A percentile compares a stretch with the other conserved stretches of the same genome.
phyloP scores from a whole-genome alignment of 2,329 filamentous ascomycete species.

The Penicillium sp. region DNA sequence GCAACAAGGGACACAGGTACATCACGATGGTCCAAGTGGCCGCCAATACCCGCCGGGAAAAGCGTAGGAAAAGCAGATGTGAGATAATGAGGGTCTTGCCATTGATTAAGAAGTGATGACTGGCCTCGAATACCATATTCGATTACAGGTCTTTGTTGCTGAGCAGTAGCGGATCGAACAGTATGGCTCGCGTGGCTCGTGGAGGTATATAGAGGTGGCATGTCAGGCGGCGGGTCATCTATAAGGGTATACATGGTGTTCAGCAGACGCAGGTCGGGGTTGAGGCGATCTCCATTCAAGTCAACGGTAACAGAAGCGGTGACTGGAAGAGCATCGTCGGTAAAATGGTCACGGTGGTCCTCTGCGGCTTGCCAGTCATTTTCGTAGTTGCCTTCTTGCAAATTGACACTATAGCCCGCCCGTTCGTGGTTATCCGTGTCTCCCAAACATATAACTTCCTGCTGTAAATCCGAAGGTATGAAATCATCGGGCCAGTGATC shows the following conservation, averaged over 20 bases:
- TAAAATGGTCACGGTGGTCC: not conserved
- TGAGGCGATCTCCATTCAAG: constrained; percentile 10
- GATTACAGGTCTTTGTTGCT: not conserved
- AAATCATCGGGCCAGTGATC: constrained; percentile 4
- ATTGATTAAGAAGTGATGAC: not conserved
- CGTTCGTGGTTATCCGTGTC: constrained; percentile 6
- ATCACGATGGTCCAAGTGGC: constrained; percentile 1
- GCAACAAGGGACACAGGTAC: not conserved
- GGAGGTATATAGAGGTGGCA: not conserved
- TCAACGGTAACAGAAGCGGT: constrained; percentile 7
- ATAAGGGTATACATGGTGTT: constrained; percentile 1
- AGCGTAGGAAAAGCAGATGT: constrained; percentile 5
- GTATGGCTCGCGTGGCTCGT: not conserved
- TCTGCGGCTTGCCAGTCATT: constrained; percentile 11
- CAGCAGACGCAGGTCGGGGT: constrained; percentile 1
- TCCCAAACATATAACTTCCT: not conserved
- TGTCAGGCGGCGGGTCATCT: not conserved
- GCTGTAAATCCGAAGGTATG: not conserved
- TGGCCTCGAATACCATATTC: not conserved
- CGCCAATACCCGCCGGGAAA: constrained; percentile 1
- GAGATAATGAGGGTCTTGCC: constrained; percentile 4
- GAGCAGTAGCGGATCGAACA: not conserved
- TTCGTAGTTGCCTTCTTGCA: constrained; percentile 7
- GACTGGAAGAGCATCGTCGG: not conserved
- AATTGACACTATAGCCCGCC: constrained; percentile 7